These are phyloP conservation scores for Beauveria brongniartii DNA, from an alignment of 2,329 filamentous ascomycete species.

Conservation along the genomic window DNA sequence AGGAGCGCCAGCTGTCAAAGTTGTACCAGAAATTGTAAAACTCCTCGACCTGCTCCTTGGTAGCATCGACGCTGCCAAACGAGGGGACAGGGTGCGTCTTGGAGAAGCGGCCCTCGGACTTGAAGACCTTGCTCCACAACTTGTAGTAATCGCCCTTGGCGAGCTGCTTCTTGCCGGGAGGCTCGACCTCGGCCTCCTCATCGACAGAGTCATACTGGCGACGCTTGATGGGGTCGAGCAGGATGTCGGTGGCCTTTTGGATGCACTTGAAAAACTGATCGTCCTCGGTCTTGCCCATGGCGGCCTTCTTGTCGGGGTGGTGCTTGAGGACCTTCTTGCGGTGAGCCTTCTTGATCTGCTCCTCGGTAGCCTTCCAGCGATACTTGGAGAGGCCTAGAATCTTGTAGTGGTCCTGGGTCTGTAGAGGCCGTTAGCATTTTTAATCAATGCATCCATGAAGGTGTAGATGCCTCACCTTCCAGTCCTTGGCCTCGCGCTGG, in stretches of 20 bases:
- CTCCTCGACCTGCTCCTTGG: constrained; percentile 80
- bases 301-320: constrained; percentile 98
- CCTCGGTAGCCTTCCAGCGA: constrained; percentile 86
- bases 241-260: constrained; percentile 91
- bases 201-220: constrained; percentile 96
- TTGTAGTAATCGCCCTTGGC: constrained; percentile 91
- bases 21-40: constrained; percentile 99
- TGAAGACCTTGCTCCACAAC: constrained; percentile 85
- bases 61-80: constrained; percentile 76
- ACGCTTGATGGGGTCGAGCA: constrained; percentile 84
- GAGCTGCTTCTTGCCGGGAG: constrained; percentile 84
- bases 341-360: constrained; percentile 98
- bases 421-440: constrained; percentile 4
- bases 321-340: constrained; percentile 99
- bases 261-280: constrained; percentile 99
- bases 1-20: constrained; percentile 95
- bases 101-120: constrained; percentile 87
- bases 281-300: constrained; percentile 76
- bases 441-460: not conserved
- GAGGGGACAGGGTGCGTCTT: constrained; percentile 80
- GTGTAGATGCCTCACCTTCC: constrained; percentile 64
- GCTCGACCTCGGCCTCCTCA: constrained; percentile 84
- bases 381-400: constrained; percentile 89
- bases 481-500: constrained; percentile 92
- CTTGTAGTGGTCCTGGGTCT: constrained; percentile 96